Base-by-base conservation (phyloP, 345 rosid species). In the Jatropha curcas region DNA sequence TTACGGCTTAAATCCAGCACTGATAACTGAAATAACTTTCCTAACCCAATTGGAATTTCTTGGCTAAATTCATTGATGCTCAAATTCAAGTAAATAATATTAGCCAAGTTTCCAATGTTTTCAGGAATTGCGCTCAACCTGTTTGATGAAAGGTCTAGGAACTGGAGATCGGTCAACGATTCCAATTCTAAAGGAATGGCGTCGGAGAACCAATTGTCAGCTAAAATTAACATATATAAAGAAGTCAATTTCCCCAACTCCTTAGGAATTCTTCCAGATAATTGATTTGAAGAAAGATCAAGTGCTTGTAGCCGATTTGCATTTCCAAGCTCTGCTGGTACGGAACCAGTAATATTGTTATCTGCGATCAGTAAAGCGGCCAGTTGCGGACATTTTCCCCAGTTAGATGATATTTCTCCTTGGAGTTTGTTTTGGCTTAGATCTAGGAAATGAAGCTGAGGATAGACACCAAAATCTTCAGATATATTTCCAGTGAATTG, bases 211-310 rank as follows among this genome's bases (percentile, higher is more conserved):
- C 63, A 72, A 30, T 83, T 85, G 6, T 7, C 71, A 1, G 41
- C 30, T 30, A 83, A 64, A 0, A 0, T 4, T 25, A 82, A 67
- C 51, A 1, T 27, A 0, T 0, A 0, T 52, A 82, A 39, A 4
- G 33, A 31, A n/a, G 33, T 59, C 70, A 85, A 41, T 1, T 65
- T 75, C n/a, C 76, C 86, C 7, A 85, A 12, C n/a, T 69, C 78
- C 19, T 6, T 63, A 0, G 86, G 86, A 71, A 85, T 74, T 33
- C 61, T 65, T 5, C 82, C 85, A 1, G 13, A 28, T 14, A 86
- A 30, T 57, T 60, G 56, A 28, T 86, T 86, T 0, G 70, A 80
- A 51, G 84, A 86, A 7, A 86, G 84, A 69, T 86, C 78, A 5
- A 86, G 82, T 6, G 4, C 22, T 5, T 19, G 46, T 4, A 84